Evolutionary conservation across 495 filamentous ascomycete genomes (phyloP).

Genomic region (Tuber umbilicatum): DNA sequence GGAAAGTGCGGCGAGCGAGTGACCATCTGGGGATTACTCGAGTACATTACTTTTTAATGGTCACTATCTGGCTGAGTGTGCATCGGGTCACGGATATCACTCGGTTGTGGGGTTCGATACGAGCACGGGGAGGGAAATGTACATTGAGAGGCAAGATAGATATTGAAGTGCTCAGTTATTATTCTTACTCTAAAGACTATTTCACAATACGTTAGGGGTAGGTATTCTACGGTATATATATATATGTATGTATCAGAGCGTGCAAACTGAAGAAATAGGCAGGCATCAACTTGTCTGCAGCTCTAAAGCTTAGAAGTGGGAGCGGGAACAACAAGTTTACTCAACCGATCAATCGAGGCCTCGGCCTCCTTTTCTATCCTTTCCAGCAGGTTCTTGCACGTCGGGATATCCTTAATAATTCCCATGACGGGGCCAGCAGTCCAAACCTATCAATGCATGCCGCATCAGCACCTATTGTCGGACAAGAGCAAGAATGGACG

Average conservation of each 20-base stretch:
- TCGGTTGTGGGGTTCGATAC: not conserved
- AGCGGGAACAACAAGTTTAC: slow-evolving; percentile 17
- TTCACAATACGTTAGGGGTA: not conserved
- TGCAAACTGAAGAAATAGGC: not conserved
- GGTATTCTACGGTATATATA: not conserved
- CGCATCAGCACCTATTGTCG: slow-evolving; percentile 16
- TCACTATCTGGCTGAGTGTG: no score
- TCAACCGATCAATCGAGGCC: slow-evolving; percentile 46
- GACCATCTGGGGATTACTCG: no score
- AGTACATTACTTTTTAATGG: no score
- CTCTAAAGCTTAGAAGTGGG: slow-evolving; percentile 29
- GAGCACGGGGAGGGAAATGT: not conserved
- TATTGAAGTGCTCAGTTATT: not conserved
- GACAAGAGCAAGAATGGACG: not conserved
- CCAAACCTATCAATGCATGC: slow-evolving; percentile 48
- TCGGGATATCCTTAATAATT: slow-evolving; percentile 60
- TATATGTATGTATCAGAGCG: not conserved
- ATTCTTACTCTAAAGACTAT: not conserved
- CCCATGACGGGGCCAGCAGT: slow-evolving; percentile 61
- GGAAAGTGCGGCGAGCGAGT: no score
- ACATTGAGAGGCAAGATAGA: not conserved
- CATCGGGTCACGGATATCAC: not conserved
- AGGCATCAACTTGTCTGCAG: not conserved
- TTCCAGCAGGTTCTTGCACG: slow-evolving; percentile 51
- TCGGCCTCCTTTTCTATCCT: slow-evolving; percentile 59